Evolutionary conservation across 768 basidiomycete species (phyloP), one percentile per base, ranked within the genome.

Genomic region (Tricholoma hemisulphureum): DNA sequence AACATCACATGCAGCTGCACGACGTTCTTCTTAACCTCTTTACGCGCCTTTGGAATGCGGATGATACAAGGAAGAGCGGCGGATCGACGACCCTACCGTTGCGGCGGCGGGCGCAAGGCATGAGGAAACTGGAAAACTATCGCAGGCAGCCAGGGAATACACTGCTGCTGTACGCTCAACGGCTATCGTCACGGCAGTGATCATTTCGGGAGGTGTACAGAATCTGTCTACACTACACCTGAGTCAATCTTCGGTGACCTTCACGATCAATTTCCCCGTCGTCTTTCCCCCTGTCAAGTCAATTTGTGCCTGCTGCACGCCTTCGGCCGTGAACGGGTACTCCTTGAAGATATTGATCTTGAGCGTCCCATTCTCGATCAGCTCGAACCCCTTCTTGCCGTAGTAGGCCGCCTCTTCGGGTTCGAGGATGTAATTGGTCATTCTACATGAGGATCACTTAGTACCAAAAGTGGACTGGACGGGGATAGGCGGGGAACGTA

Each of bases 271-370:
- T 70, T 98, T 99, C 3, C 96, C 96, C 2, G 80, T 81, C 9
- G 93, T 92, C 70, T 84, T 86, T 48, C 96, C 87, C 8, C 82
- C 77, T 0, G 81, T 81, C 58, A 98, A 77, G 67, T 96, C 95
- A 11, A 63, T 77, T 63, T 98, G 95, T 0, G 93, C 86, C 58
- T 87, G 79, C 65, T 76, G 79, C 11, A 88, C 85, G 0, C 91
- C 93, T 56, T 95, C 90, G 0, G 84, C 80, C 0, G 89, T 88
- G 74, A 98, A 95, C 0, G 85, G 84, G 62, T 97, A 98, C 56
- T 90, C 89, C 55, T 86, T 82, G 71, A 83, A 83, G 16, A 95
- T 74, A 48, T 82, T 77, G 61, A 90, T 78, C 67, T 85, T 88
- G 60, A 97, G 63, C 0, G 71, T 73, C 0, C 87, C 90, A 4